A percentile compares a stretch with the other conserved stretches of the same genome.
Evolutionary conservation across 192 early-diverging fungal species (phyloP).

Genomic region (Gaertneriomyces sp.): DNA sequence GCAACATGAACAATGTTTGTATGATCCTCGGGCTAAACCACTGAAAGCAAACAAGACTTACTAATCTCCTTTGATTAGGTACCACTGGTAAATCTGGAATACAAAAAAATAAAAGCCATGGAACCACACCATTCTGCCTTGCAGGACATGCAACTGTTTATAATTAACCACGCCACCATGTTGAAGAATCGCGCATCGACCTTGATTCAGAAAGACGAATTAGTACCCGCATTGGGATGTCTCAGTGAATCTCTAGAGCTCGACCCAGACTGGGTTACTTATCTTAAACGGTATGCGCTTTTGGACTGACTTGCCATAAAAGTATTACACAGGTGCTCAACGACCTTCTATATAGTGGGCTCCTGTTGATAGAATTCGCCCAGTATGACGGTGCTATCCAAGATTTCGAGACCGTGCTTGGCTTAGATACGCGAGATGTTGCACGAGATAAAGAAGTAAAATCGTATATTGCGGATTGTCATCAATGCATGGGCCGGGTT

Average conservation of each 20-base stretch:
- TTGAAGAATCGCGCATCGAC: conserved; percentile 49
- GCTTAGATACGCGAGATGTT: conserved; percentile 16
- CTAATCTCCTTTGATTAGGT: conserved; percentile 2
- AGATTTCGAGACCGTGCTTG: conserved; percentile 39
- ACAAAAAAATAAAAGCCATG: conserved; percentile 25
- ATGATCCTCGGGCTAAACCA: no score
- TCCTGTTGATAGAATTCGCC: conserved; percentile 39
- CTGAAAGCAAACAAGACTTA: not conserved
- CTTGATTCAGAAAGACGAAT: conserved; percentile 39
- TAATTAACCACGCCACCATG: conserved; percentile 33
- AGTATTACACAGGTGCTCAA: no score
- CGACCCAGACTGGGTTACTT: conserved; percentile 39
- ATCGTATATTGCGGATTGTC: conserved; percentile 22
- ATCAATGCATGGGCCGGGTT: conserved; percentile 24
- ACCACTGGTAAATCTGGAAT: conserved; percentile 43
- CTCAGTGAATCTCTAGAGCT: conserved; percentile 50
- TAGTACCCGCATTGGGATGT: conserved; percentile 35
- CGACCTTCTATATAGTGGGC: conserved; percentile 25
- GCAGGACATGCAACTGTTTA: conserved; percentile 30
- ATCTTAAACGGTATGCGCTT: conserved; percentile 34
- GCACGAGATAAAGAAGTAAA: conserved; percentile 39
- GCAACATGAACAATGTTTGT: conserved; percentile 21
- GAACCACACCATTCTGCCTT: conserved; percentile 42
- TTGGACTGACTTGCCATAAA: not conserved
- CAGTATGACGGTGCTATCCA: conserved; percentile 45